Percentiles rank a stretch among this genome's conserved stretches.
Conservation (phyloP, 139 green algal genomes). For the Coccomyxa sp. region DNA sequence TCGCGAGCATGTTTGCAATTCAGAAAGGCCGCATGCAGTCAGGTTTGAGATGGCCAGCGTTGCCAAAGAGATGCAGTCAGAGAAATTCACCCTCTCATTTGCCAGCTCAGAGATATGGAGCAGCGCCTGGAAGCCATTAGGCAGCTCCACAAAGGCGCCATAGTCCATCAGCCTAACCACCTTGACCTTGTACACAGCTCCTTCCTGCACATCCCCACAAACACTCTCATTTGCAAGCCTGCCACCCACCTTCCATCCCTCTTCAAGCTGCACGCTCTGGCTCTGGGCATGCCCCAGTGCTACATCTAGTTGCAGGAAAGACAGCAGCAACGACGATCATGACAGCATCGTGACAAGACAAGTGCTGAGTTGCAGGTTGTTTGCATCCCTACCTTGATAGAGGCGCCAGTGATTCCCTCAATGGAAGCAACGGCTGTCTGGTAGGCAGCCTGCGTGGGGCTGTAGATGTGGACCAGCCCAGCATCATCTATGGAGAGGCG, state of each 20-base stretch:
- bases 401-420: conserved; percentile 26
- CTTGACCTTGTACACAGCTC: conserved; percentile 16
- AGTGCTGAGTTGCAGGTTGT: not conserved
- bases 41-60: too few relatives aligned
- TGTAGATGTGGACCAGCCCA: conserved; percentile 41
- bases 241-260: too few relatives aligned
- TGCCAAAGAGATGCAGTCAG: not conserved
- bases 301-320: too few relatives aligned
- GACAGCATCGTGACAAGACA: not conserved
- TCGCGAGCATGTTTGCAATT: too few relatives aligned
- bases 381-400: conserved; percentile 20
- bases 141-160: conserved; percentile 41
- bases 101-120: conserved; percentile 59
- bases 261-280: too few relatives aligned
- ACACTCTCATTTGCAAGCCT: too few relatives aligned
- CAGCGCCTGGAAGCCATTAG: conserved; percentile 32
- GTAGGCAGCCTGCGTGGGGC: conserved; percentile 22
- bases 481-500: conserved; percentile 29
- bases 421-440: conserved; percentile 20
- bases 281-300: too few relatives aligned
- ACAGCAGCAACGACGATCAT: too few relatives aligned
- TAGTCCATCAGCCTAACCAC: conserved; percentile 47
- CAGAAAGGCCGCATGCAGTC: too few relatives aligned
- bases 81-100: not conserved
- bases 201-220: conserved; percentile 25